Conservation (phyloP, 2,329 filamentous ascomycete species). For the Paecilomyces niveus region DNA sequence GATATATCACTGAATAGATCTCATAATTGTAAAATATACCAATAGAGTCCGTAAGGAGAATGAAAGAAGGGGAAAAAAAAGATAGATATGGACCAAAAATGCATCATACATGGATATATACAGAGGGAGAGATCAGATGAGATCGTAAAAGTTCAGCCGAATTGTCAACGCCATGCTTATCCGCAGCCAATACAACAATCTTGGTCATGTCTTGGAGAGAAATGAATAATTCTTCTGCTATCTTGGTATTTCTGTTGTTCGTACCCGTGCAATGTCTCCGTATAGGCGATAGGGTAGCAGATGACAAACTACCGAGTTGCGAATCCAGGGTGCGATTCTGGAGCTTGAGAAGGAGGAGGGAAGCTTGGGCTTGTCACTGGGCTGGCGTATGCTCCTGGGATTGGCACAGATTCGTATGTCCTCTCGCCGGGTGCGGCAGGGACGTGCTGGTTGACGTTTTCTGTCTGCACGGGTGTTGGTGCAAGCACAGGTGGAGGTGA, state of each 20-base stretch:
- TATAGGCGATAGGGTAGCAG: too few relatives aligned
- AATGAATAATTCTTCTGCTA: neutral
- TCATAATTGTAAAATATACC: neutral
- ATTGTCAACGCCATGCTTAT: neutral
- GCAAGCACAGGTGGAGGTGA: slow-evolving; percentile 19
- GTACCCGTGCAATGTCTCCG: neutral
- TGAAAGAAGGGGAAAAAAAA: too few relatives aligned
- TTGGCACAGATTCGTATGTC: slow-evolving; percentile 77
- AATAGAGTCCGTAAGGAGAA: neutral
- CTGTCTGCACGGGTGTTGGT: slow-evolving; percentile 20
- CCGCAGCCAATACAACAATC: neutral
- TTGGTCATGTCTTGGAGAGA: neutral
- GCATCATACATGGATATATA: neutral
- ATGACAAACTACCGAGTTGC: neutral
- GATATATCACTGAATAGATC: neutral
- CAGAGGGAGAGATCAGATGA: neutral
- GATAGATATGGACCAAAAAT: neutral
- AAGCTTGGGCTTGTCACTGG: slow-evolving; percentile 39
- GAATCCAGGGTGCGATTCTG: neutral
- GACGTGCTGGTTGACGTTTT: slow-evolving; percentile 56
- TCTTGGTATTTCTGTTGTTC: neutral
- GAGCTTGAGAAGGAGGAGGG: slow-evolving; percentile 13
- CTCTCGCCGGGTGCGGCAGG: slow-evolving; percentile 71
- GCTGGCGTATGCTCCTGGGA: slow-evolving; percentile 71
- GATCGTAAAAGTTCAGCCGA: neutral